These are phyloP conservation scores for Cytidiella melzeri DNA, from an alignment of 768 basidiomycete genomes.

Conservation along the genomic window DNA sequence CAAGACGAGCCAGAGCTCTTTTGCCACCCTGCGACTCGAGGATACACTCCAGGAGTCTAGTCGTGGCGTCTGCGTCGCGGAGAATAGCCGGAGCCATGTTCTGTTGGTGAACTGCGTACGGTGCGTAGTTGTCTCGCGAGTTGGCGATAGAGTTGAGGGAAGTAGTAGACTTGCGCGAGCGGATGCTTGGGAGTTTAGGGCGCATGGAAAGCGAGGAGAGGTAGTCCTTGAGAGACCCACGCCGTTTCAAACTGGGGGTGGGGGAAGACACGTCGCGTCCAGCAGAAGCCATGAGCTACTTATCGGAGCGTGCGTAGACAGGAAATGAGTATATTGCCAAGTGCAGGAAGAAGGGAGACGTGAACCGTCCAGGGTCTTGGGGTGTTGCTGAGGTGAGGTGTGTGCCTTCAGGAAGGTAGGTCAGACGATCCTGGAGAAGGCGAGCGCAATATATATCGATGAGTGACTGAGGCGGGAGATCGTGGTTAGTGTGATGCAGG, in stretches of 20 bases:
- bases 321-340: too few relatives aligned
- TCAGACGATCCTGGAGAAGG: not conserved
- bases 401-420: not conserved
- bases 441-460: not conserved
- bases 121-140: constrained; percentile 23
- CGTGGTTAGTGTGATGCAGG: not conserved
- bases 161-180: constrained; percentile 25
- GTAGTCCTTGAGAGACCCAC: constrained; percentile 24
- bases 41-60: constrained; percentile 44
- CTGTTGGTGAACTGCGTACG: constrained; percentile 43
- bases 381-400: not conserved
- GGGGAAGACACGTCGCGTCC: constrained; percentile 13
- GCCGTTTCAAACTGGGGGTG: constrained; percentile 22
- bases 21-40: constrained; percentile 57
- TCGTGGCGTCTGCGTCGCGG: constrained; percentile 55
- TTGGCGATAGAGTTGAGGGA: constrained; percentile 13
- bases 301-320: not conserved
- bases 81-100: constrained; percentile 51
- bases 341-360: too few relatives aligned
- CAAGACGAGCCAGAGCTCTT: constrained; percentile 61
- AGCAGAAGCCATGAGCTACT: constrained; percentile 1
- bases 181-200: constrained; percentile 22
- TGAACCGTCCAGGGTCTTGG: too few relatives aligned
- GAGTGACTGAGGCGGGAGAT: constrained; percentile 2
- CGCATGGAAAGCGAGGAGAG: constrained; percentile 13